Base-by-base conservation (phyloP, 2,329 filamentous ascomycete genomes). In the Calonectria fujianensis region DNA sequence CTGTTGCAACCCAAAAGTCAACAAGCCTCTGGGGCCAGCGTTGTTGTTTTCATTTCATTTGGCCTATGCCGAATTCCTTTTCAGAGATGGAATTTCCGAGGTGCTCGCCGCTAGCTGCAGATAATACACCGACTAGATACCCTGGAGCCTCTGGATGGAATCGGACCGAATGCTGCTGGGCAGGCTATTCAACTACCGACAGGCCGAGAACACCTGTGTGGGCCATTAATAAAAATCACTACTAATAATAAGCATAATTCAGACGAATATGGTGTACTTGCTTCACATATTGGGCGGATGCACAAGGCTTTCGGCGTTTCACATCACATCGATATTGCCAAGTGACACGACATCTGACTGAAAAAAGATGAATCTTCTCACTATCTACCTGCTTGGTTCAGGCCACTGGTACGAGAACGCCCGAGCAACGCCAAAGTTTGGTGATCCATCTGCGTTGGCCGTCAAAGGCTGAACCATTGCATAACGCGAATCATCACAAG, bases 401-500 rank as follows among this genome's bases (percentile, higher is more conserved):
- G 70, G 18, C 77, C 78, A 83, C 8, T 84, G 10, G 18, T 72
- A 72, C 2, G 72, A 78, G 9, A 75, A 79, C 13, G 69, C 74
- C 50, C 79, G 75, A 3, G 78, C 80, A 16, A 81, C 75, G 3
- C 89, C 90, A 82, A 91, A 91, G 78, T 89, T 87, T 3, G 89
- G 90, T 1, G 85, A 86, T 0, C 89, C 89, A 74, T 91, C 86
- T 0, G 85, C 82, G 57, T 90, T 88, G 76, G 86, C 88, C 29
- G 87, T 87, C 32, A 92, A 79, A 31, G 86, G 85, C 80, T 91
- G 87, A 0, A 88, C 88, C 83, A 89, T 89, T 1, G 90, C 89
- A 75, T 91, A 91, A 50, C 90, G 82, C 6, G 85, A 88, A 2
- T 88, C 85, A 73, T 91, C 89, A 70, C 90, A 92, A 1, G 87